Evolutionary conservation across 2,329 filamentous ascomycete species (phyloP), one percentile per base, ranked within the genome.

Genomic region (Epichloe hybrida): DNA sequence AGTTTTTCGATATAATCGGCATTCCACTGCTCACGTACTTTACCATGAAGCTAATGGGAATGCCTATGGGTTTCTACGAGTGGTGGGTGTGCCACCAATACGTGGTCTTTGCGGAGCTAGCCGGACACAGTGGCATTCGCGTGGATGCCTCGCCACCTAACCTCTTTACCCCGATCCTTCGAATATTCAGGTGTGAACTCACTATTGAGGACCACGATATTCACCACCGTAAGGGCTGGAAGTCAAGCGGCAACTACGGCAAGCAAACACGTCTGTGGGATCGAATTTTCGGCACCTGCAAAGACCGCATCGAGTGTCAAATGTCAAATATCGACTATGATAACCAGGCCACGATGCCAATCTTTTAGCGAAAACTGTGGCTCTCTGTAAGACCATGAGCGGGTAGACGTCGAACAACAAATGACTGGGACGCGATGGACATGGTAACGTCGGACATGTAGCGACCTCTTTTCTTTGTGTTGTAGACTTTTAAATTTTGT

Each of bases 61-160:
- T 52, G 8, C 51, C 51, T 2, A 52, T 52, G 51, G 51, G 51
- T 13, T 52, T 52, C 20, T 52, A 52, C 9, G 51, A 52, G 20
- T 52, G 51, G 51, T 52, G 51, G 51, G 43, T 52, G 9, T 52
- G 51, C 36, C 51, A 52, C 35, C 34, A 52, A 34, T 52, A 52
- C 5, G 34, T 52, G 6, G 48, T 52, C n/a, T 52, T 52, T 17
- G 51, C 48, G 8, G 51, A 52, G 13, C 39, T 52, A 4, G 48
- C 48, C 20, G 51, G 51, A 20, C 51, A 52, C 34, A 52, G 51
- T 15, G 51, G 51, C 15, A 38, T 50, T 3, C 47, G 51, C 1
- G 27, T 52, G 1, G 8, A 44, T 12, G 47, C 51, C 15, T 47
- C 51, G 27, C 50, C 50, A 3, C 34, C 50, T 7, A 52, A 52